Base-by-base conservation (phyloP, 2,329 filamentous ascomycete genomes). In the Graphium sp. region DNA sequence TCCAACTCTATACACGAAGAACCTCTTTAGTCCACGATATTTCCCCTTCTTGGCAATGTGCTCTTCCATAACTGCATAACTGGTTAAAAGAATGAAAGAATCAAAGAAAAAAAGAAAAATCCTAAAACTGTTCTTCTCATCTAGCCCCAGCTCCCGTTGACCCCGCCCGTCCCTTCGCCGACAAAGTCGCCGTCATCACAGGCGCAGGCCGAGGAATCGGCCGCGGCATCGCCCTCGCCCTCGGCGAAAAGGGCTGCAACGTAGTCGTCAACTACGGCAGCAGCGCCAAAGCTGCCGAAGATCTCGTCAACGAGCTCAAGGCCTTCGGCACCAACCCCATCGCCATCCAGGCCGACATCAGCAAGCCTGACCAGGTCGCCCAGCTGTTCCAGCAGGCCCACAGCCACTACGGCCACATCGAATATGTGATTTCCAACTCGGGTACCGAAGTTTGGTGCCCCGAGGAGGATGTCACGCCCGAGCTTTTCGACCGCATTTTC, bases 341-440 rank as follows among this genome's bases (percentile, higher is more conserved):
- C 29, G 60, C 66, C 32, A 57, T 76, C 45, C 67, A 74, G 48
- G 72, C 74, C 31, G 69, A 77, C 49, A 73, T 77, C 48, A 62
- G 64, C 49, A 56, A 63, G 34, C 62, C 74, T 8, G 56, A 57
- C 35, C 52, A 62, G 35, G 78, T 77, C 26, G 58, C 60, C 34
- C 48, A 53, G 32, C 66, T 83, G 34, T 79, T 83, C 56, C 62
- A 70, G 36, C 53, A 68, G 43, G 73, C 74, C 33, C 56, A 76
- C 37, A 55, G 55, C 34, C 65, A 72, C 51, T 82, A 74, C 42
- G 74, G 74, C 45, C 63, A 66, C 49, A 53, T 82, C 43, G 72
- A 82, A 55, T 75, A 78, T 43, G 73, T 76, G 52, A 64, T 74
- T 51, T 77, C 70, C 46, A 80, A 80, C 63, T 68, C 71, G 7